phyloP scores from a whole-genome alignment of 2,329 filamentous ascomycete species.

The Helminthosporium solani region DNA sequence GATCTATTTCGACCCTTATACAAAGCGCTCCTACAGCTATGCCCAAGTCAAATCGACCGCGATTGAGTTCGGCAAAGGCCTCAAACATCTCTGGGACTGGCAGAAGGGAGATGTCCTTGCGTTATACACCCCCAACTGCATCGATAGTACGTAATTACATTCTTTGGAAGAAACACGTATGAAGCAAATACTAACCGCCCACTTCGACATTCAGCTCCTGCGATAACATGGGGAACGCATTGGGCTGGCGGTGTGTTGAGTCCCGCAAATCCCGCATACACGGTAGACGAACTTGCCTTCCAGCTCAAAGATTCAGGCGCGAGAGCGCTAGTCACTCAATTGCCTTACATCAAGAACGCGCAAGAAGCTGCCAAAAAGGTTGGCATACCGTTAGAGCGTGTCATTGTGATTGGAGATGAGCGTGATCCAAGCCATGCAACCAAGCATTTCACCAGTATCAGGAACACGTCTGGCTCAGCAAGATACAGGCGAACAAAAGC shows the following conservation, averaged over 20 bases:
- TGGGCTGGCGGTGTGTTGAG: conserved; percentile 82
- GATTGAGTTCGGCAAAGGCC: conserved; percentile 74
- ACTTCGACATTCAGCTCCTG: conserved; percentile 48
- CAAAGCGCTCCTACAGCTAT: conserved; percentile 69
- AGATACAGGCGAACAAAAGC: conserved; percentile 62
- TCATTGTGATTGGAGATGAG: conserved; percentile 74
- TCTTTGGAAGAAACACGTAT: background rate
- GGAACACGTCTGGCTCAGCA: conserved; percentile 61
- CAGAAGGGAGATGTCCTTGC: conserved; percentile 79
- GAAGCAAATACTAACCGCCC: background rate
- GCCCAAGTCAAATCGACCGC: conserved; percentile 65
- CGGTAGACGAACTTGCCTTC: conserved; percentile 76
- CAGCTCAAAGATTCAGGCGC: conserved; percentile 79
- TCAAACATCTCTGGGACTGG: conserved; percentile 75
- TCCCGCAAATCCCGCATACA: conserved; percentile 89
- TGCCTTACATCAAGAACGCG: conserved; percentile 64
- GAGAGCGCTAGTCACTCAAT: conserved; percentile 73
- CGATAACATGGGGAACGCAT: conserved; percentile 72
- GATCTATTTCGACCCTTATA: conserved; percentile 75
- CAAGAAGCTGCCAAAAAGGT: conserved; percentile 66
- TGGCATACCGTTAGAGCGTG: conserved; percentile 68
- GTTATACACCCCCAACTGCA: conserved; percentile 80
- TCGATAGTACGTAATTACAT: conserved; percentile 58
- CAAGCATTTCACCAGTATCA: conserved; percentile 72
- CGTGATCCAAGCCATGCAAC: conserved; percentile 59